phyloP scores from a whole-genome alignment of 768 basidiomycete species.

The Hydnomerulius pinastri region DNA sequence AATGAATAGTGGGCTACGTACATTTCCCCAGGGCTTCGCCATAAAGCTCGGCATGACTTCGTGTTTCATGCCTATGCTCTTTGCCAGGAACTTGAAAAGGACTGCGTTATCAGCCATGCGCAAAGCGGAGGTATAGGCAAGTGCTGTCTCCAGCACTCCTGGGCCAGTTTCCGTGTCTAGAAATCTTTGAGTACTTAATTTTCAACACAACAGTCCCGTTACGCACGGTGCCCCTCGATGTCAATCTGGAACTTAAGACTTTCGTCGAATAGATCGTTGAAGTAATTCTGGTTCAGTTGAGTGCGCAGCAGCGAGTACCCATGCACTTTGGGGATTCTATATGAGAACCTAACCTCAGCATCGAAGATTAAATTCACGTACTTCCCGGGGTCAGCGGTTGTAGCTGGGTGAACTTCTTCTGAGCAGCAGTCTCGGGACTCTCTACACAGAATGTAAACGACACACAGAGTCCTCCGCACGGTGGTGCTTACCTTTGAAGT shows the following conservation, averaged over 20 bases:
- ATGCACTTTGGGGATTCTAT: slow-evolving; percentile 64
- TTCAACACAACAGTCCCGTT: background rate
- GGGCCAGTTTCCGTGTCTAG: slow-evolving; percentile 92
- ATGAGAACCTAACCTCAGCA: background rate
- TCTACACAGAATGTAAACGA: slow-evolving; percentile 48
- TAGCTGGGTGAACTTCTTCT: slow-evolving; percentile 78
- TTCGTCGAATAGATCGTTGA: slow-evolving; percentile 84
- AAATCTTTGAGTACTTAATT: slow-evolving; percentile 1
- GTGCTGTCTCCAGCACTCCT: slow-evolving; percentile 83
- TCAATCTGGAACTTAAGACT: slow-evolving; percentile 71
- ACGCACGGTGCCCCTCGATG: slow-evolving; percentile 85
- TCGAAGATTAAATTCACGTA: slow-evolving; percentile 42
- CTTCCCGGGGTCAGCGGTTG: slow-evolving; percentile 90
- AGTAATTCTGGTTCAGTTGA: slow-evolving; percentile 87
- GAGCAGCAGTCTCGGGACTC: slow-evolving; percentile 70
- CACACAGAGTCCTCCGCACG: background rate
- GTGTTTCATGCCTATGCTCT: slow-evolving; percentile 88
- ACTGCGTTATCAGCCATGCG: slow-evolving; percentile 91
- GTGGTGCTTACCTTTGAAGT: slow-evolving; percentile 72
- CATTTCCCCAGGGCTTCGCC: slow-evolving; percentile 96
- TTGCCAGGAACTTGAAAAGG: slow-evolving; percentile 90
- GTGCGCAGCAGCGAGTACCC: slow-evolving; percentile 94
- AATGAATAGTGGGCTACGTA: slow-evolving; percentile 38
- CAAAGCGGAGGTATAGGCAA: slow-evolving; percentile 77
- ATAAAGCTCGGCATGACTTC: slow-evolving; percentile 95